phyloP scores from a whole-genome alignment of 768 basidiomycete species.

The Myochromella boudieri region DNA sequence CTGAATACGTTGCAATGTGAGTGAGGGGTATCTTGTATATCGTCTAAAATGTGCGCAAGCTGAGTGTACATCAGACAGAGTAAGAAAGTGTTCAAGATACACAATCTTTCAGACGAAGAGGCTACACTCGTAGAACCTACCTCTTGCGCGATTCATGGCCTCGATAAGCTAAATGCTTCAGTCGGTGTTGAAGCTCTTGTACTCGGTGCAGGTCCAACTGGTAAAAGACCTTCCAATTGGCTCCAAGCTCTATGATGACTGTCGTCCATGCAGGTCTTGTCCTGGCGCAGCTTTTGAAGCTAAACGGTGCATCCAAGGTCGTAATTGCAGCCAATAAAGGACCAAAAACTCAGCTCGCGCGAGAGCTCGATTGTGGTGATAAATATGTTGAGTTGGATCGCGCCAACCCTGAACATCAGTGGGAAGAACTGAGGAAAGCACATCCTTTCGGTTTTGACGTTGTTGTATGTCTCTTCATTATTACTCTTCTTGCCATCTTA shows the following conservation, averaged over 20 bases:
- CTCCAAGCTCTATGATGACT: not conserved
- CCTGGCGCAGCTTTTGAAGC: slow-evolving; percentile 72
- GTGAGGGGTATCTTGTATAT: slow-evolving; percentile 19
- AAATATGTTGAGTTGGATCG: slow-evolving; percentile 77
- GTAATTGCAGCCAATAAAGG: slow-evolving; percentile 77
- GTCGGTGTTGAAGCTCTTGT: slow-evolving; percentile 74
- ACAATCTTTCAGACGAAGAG: slow-evolving; percentile 75
- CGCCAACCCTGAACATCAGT: slow-evolving; percentile 60
- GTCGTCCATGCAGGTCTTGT: slow-evolving; percentile 49
- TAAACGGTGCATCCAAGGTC: slow-evolving; percentile 69
- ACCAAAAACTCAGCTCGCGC: slow-evolving; percentile 75
- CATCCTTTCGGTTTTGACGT: slow-evolving; percentile 85
- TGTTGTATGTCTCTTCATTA: slow-evolving; percentile 32
- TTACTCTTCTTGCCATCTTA: not conserved
- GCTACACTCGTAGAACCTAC: slow-evolving; percentile 77
- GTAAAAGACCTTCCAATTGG: slow-evolving; percentile 11
- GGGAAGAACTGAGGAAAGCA: slow-evolving; percentile 65
- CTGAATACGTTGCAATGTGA: slow-evolving; percentile 71
- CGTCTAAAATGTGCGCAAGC: not conserved
- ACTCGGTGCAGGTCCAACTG: slow-evolving; percentile 76
- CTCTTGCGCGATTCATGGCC: slow-evolving; percentile 77
- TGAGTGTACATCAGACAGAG: slow-evolving; percentile 43
- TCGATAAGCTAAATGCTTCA: slow-evolving; percentile 68
- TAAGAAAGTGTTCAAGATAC: slow-evolving; percentile 70
- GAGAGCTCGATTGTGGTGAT: slow-evolving; percentile 65